phyloP scores from a whole-genome alignment of 805 yeast genomes.

The Schwanniomyces yamadae region DNA sequence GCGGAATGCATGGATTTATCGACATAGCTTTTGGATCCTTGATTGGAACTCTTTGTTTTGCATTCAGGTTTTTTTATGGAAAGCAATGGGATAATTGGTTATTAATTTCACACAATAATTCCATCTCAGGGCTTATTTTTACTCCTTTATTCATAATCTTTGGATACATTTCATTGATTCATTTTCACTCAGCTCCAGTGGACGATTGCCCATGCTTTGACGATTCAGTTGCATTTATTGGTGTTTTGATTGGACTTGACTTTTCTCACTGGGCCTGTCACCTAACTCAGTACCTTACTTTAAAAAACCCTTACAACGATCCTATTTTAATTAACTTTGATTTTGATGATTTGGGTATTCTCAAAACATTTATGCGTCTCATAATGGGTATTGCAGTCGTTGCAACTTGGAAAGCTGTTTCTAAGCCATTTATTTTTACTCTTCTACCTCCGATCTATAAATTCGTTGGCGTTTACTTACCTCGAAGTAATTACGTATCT shows the following conservation, averaged over 20 bases:
- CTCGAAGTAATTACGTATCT: constrained; percentile 36
- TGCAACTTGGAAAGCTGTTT: constrained; percentile 67
- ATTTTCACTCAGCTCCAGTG: constrained; percentile 76
- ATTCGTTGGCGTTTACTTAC: constrained; percentile 35
- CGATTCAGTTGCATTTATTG: constrained; percentile 89
- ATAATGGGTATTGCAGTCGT: constrained; percentile 62
- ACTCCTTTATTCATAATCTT: constrained; percentile 38
- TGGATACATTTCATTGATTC: constrained; percentile 51
- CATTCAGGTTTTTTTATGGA: constrained; percentile 44
- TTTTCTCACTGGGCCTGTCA: constrained; percentile 54
- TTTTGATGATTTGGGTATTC: constrained; percentile 41
- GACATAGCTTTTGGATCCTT: constrained; percentile 68
- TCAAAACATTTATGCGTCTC: constrained; percentile 46
- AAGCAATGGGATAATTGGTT: constrained; percentile 47
- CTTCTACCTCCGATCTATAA: constrained; percentile 61
- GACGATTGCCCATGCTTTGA: constrained; percentile 97
- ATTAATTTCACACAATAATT: constrained; percentile 23
- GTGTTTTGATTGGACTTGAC: constrained; percentile 80
- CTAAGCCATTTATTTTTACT: constrained; percentile 64
- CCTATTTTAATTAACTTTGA: constrained; percentile 44
- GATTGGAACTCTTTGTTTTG: constrained; percentile 57
- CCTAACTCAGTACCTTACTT: constrained; percentile 26
- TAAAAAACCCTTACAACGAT: constrained; percentile 16
- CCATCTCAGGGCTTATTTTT: constrained; percentile 18
- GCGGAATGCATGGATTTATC: constrained; percentile 95